These are phyloP conservation scores for Phytophthora tentaculata DNA, from an alignment of 352 stramenopile genomes.

Conservation along the genomic window DNA sequence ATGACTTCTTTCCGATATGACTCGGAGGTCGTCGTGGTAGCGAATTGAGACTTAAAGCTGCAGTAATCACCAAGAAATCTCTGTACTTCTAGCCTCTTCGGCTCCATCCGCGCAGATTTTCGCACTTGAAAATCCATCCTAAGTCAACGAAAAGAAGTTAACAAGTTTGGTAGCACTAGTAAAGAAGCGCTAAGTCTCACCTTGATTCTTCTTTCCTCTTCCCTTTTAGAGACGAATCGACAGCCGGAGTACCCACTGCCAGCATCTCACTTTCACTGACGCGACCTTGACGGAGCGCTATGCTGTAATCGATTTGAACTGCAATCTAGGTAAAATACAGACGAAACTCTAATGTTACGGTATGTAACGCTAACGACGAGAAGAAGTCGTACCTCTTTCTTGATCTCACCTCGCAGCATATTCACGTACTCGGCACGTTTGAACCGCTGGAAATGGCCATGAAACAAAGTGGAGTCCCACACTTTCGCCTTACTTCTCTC, in stretches of 20 bases:
- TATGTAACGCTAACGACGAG: background rate
- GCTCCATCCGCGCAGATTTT: slow-evolving; percentile 59
- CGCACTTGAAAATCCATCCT: slow-evolving; percentile 60
- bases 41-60: slow-evolving; percentile 55
- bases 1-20: slow-evolving; percentile 48
- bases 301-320: slow-evolving; percentile 66
- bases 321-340: slow-evolving; percentile 42
- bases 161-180: background rate
- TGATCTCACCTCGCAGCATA: slow-evolving; percentile 72
- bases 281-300: slow-evolving; percentile 37
- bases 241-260: background rate
- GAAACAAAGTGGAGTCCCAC: slow-evolving; percentile 76
- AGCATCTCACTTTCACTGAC: slow-evolving; percentile 32
- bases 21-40: background rate
- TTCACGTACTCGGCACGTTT: slow-evolving; percentile 60
- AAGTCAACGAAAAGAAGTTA: background rate
- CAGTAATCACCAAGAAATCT: slow-evolving; percentile 59
- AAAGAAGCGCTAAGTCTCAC: slow-evolving; percentile 16
- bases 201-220: slow-evolving; percentile 45
- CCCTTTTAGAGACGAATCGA: slow-evolving; percentile 8
- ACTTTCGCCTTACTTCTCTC: slow-evolving; percentile 58
- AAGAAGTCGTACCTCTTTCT: slow-evolving; percentile 59
- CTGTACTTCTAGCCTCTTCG: slow-evolving; percentile 42
- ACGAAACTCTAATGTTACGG: background rate
- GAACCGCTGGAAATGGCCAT: slow-evolving; percentile 75